Percentiles rank a stretch among this genome's conserved stretches.
phyloP scores from a whole-genome alignment of 441 rosid species.

The Geranium incanum region DNA sequence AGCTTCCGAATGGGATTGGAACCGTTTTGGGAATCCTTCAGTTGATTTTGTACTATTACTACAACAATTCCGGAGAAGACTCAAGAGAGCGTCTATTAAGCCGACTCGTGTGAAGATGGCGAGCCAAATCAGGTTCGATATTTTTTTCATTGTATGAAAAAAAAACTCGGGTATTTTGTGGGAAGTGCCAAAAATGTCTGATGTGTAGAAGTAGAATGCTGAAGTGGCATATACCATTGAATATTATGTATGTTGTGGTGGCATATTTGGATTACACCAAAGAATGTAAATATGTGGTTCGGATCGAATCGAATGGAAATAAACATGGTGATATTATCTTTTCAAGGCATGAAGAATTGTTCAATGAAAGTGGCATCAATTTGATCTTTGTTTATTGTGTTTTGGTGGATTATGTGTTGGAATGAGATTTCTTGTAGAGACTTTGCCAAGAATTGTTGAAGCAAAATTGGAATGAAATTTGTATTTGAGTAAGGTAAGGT shows the following conservation, averaged over 20 bases:
- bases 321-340: neutral
- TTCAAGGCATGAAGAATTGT: no score
- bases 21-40: constrained; percentile 61
- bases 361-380: no score
- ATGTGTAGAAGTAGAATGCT: neutral
- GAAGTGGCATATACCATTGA: neutral
- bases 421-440: no score
- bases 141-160: no score
- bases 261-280: no score
- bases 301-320: neutral
- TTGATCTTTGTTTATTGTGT: no score
- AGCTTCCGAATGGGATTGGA: constrained; percentile 79
- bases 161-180: no score
- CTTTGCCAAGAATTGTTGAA: no score
- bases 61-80: constrained; percentile 28
- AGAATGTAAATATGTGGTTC: neutral
- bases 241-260: no score
- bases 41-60: constrained; percentile 51
- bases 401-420: no score
- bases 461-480: no score
- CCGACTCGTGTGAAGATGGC: constrained; percentile 21
- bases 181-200: neutral
- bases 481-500: no score
- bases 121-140: neutral
- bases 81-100: constrained; percentile 43